phyloP scores from a whole-genome alignment of 176 grass and related monocot genomes.

The Neostapfia colusana region DNA sequence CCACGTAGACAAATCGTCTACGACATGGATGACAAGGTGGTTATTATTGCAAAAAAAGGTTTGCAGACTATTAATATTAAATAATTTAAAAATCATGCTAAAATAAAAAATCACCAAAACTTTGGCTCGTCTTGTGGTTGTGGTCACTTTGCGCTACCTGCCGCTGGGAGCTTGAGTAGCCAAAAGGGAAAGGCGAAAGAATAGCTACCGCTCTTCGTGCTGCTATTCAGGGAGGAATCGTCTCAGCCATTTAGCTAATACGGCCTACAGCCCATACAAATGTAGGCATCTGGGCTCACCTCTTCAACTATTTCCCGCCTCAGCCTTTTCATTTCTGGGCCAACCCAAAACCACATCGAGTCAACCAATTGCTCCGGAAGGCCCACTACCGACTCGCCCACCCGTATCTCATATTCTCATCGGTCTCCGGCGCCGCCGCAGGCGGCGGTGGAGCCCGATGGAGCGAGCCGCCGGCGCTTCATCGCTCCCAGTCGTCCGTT shows the following conservation, averaged over 20 bases:
- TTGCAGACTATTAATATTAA: no score
- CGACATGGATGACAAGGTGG: no score
- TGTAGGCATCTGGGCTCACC: background rate
- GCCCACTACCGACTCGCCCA: slow-evolving; percentile 3
- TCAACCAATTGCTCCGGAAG: background rate
- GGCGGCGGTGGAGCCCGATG: background rate
- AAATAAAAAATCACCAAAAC: no score
- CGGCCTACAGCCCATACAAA: background rate
- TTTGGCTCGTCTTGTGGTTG: background rate
- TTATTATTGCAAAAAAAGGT: no score
- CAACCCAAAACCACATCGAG: background rate
- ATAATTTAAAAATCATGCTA: no score
- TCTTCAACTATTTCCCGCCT: background rate
- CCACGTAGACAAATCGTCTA: no score
- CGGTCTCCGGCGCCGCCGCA: background rate
- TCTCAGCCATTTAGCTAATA: background rate
- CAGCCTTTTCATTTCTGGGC: background rate
- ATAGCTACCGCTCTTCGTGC: background rate
- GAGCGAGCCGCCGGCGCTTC: background rate
- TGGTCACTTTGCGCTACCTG: background rate
- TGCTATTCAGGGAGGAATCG: background rate
- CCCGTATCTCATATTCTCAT: background rate
- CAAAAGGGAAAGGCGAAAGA: background rate
- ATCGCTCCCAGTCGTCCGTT: background rate
- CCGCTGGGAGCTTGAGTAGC: background rate